These are phyloP conservation scores for Lophiostoma macrostomum DNA, from an alignment of 495 filamentous ascomycete species.

Conservation along the genomic window DNA sequence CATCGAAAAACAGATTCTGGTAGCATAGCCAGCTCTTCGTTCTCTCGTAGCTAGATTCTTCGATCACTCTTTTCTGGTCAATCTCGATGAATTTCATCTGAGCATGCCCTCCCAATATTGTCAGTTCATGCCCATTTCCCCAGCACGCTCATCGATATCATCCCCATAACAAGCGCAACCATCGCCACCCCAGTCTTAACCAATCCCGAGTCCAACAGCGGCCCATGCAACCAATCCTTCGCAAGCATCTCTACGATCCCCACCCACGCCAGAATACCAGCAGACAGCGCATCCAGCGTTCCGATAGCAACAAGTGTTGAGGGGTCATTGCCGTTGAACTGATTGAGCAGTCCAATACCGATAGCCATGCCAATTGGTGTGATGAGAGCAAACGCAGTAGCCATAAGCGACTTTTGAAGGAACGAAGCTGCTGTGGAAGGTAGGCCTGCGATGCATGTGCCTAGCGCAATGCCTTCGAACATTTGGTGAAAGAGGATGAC, in stretches of 20 bases:
- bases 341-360: conserved; percentile 51
- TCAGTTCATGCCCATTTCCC: conserved; percentile 50
- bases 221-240: conserved; percentile 52
- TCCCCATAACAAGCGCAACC: conserved; percentile 9
- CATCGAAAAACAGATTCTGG: too few species aligned
- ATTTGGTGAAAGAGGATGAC: conserved; percentile 67
- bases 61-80: too few species aligned
- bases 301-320: conserved; percentile 56
- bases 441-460: conserved; percentile 66
- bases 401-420: conserved; percentile 48
- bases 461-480: conserved; percentile 76
- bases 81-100: too few species aligned
- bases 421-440: conserved; percentile 19
- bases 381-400: conserved; percentile 51
- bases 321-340: conserved; percentile 57
- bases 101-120: too few species aligned
- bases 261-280: conserved; percentile 60
- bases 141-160: conserved; percentile 23
- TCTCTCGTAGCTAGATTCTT: too few species aligned
- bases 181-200: conserved; percentile 15
- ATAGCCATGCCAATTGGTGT: conserved; percentile 61
- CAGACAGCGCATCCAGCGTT: conserved; percentile 55
- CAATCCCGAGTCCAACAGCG: conserved; percentile 36
- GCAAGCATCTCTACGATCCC: conserved; percentile 60
- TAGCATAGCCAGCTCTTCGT: too few species aligned